These are phyloP conservation scores for Teunomyces funiuensis DNA, from an alignment of 805 yeast species.

Conservation along the genomic window DNA sequence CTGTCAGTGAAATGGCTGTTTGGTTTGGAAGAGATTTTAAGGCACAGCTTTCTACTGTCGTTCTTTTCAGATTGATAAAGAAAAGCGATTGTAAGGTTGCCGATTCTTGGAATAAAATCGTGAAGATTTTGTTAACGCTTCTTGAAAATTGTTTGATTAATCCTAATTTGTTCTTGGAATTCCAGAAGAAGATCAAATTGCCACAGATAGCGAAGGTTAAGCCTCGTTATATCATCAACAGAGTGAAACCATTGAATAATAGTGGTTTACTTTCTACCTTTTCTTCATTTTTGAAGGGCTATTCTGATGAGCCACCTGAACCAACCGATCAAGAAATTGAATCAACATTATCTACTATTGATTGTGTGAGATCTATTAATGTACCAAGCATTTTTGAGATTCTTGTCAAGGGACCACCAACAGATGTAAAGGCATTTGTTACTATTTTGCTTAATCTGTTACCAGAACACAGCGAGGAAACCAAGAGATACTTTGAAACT, in stretches of 20 bases:
- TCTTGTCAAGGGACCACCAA: constrained; percentile 38
- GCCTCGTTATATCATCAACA: constrained; percentile 65
- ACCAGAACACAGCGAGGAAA: constrained; percentile 27
- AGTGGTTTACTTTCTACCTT: constrained; percentile 84
- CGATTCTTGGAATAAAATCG: constrained; percentile 59
- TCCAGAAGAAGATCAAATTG: constrained; percentile 58
- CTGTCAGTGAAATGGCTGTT: constrained; percentile 79
- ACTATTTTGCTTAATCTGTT: constrained; percentile 25
- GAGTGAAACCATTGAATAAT: constrained; percentile 65
- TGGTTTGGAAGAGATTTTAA: constrained; percentile 87
- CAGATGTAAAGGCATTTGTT: constrained; percentile 33
- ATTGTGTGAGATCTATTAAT: constrained; percentile 74
- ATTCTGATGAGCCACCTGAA: constrained; percentile 81
- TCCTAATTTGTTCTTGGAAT: constrained; percentile 59
- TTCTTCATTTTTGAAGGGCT: constrained; percentile 87
- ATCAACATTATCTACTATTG: constrained; percentile 75
- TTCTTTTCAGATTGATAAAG: constrained; percentile 73
- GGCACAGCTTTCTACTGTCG: constrained; percentile 86
- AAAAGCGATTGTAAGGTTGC: constrained; percentile 53
- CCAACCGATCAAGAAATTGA: constrained; percentile 94
- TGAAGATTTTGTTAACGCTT: constrained; percentile 60
- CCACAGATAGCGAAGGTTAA: constrained; percentile 57
- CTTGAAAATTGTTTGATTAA: constrained; percentile 71
- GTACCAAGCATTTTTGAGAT: constrained; percentile 55
- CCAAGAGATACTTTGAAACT: constrained; percentile 44